These are phyloP conservation scores for Nakazawaea ernobii DNA, from an alignment of 805 yeast genomes.

Conservation along the genomic window DNA sequence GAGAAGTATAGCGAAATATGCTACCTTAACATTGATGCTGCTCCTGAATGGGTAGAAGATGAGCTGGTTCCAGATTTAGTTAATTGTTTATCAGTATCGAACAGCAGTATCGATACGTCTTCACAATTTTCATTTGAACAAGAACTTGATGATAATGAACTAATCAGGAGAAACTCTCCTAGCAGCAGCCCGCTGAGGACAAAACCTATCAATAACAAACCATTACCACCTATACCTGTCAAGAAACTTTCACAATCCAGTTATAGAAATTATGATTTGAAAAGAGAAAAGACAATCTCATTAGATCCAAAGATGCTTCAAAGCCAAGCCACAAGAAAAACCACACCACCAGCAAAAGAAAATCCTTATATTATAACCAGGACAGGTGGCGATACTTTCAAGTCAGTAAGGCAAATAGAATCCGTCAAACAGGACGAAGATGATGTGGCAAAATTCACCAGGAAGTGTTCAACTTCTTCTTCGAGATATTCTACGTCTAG, in stretches of 20 bases:
- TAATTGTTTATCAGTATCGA: not conserved
- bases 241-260: slow-evolving; percentile 18
- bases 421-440: slow-evolving; percentile 6
- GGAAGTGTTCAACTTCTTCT: slow-evolving; percentile 7
- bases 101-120: not conserved
- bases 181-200: not conserved
- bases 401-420: not conserved
- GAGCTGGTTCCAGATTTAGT: slow-evolving; percentile 1
- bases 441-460: slow-evolving; percentile 7
- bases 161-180: not conserved
- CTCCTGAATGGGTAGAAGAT: not conserved
- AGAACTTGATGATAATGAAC: slow-evolving; percentile 3
- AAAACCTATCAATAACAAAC: slow-evolving; percentile 11
- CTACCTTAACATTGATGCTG: not conserved
- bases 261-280: slow-evolving; percentile 16
- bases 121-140: slow-evolving; percentile 8
- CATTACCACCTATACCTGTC: slow-evolving; percentile 19
- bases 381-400: slow-evolving; percentile 8
- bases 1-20: slow-evolving; percentile 4
- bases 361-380: slow-evolving; percentile 1
- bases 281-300: not conserved
- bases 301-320: not conserved
- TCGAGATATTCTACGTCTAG: slow-evolving; percentile 3
- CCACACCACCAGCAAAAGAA: not conserved
- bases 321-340: not conserved